A percentile compares a stretch with the other conserved stretches of the same genome.
These are phyloP conservation scores for Marchantia polymorpha DNA, from an alignment of 225 moss, liverwort and hornwort genomes.

Conservation along the genomic window DNA sequence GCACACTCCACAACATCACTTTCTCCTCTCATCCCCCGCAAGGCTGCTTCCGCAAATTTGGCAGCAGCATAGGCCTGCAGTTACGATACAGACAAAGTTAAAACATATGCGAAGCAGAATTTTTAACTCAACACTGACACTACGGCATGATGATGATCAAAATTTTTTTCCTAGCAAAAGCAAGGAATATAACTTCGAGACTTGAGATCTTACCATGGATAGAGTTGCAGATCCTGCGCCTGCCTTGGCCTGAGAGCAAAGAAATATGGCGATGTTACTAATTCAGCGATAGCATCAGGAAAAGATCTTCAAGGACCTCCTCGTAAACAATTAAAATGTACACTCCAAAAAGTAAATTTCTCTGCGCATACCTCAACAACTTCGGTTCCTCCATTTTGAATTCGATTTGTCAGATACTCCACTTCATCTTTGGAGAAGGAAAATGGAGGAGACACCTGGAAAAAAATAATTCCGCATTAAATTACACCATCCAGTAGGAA, in stretches of 20 bases:
- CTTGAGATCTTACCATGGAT: constrained; percentile 64
- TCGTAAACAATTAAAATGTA: not conserved
- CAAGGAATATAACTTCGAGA: not conserved
- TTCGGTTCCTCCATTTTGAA: constrained; percentile 98
- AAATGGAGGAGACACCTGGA: constrained; percentile 44
- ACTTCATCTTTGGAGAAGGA: constrained; percentile 75
- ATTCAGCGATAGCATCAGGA: not conserved
- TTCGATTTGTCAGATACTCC: constrained; percentile 81
- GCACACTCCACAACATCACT: constrained; percentile 84
- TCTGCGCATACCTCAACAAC: constrained; percentile 75
- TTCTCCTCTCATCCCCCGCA: constrained; percentile 85
- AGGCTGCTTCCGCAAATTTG: constrained; percentile 88
- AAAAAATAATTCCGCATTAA: not conserved
- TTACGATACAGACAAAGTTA: not conserved
- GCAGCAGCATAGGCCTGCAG: constrained; percentile 97
- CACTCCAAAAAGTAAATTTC: no score
- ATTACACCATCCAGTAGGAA: no score
- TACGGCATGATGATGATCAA: not conserved
- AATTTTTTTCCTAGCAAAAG: not conserved
- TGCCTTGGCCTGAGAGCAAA: constrained; percentile 78
- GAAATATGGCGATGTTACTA: not conserved
- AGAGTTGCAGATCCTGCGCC: constrained; percentile 95
- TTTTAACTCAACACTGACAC: no score
- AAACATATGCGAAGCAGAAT: no score
- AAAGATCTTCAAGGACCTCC: not conserved